Percentiles rank a stretch among this genome's conserved stretches.
Conservation (phyloP, 768 basidiomycete species). For the Boletus bicolor region DNA sequence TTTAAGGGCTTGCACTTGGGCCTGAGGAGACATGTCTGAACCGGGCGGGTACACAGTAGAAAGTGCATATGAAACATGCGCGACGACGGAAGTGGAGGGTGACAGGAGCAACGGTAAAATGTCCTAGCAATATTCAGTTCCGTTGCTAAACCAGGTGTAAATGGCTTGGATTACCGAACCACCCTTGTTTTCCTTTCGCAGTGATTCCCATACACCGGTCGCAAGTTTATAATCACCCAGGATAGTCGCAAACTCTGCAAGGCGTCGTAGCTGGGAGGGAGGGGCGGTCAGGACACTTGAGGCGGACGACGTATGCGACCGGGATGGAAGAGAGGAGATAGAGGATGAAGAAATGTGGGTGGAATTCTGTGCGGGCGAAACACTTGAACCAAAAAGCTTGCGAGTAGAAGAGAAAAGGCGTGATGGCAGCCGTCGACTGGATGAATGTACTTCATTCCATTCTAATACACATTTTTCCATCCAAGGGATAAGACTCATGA, state of each 20-base stretch:
- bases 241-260: conserved; percentile 94
- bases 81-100: conserved; percentile 57
- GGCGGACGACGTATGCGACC: conserved; percentile 33
- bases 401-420: conserved; percentile 85
- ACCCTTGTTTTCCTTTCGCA: conserved; percentile 83
- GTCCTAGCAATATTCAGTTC: conserved; percentile 50
- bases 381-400: conserved; percentile 70
- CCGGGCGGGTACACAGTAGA: conserved; percentile 41
- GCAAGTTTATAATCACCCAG: conserved; percentile 89
- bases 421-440: conserved; percentile 74
- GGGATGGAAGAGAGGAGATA: conserved; percentile 32
- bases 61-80: conserved; percentile 63
- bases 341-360: conserved; percentile 40
- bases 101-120: conserved; percentile 72
- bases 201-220: conserved; percentile 75
- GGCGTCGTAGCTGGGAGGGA: conserved; percentile 72
- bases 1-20: conserved; percentile 64
- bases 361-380: conserved; percentile 44
- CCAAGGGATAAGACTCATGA: conserved; percentile 90
- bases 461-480: conserved; percentile 93
- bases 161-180: conserved; percentile 59
- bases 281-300: conserved; percentile 31
- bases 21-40: conserved; percentile 53
- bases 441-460: conserved; percentile 89
- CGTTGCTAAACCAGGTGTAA: neutral